phyloP scores from a whole-genome alignment of 192 early-diverging fungal species.

The Backusella parvicylindrica region DNA sequence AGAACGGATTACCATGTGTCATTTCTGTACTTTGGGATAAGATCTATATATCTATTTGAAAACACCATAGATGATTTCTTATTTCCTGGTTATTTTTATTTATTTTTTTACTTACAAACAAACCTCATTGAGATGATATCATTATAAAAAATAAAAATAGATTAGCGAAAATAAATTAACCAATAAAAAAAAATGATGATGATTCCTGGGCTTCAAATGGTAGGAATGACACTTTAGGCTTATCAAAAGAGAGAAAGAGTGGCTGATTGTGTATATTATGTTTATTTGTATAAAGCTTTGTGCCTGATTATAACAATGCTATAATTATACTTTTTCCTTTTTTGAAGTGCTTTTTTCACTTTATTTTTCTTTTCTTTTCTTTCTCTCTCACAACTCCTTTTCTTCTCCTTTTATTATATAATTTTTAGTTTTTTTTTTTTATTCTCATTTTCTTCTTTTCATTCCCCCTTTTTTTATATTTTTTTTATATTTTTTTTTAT shows the following conservation, averaged over 20 bases:
- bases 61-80: neutral
- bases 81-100: too few species aligned
- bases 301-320: neutral
- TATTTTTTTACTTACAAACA: too few species aligned
- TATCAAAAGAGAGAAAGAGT: neutral
- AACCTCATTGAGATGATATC: neutral
- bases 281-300: neutral
- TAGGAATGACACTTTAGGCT: neutral
- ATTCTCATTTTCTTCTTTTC: neutral
- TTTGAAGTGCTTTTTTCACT: neutral
- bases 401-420: constrained; percentile 1
- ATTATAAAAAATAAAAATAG: neutral
- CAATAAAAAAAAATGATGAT: neutral
- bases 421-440: neutral
- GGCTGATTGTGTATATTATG: neutral
- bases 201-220: neutral
- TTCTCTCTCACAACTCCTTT: neutral
- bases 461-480: neutral
- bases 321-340: constrained; percentile 1
- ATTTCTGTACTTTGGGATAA: neutral
- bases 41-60: neutral
- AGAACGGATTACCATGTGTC: neutral
- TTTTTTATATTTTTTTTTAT: neutral
- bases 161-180: neutral
- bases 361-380: neutral